Percentiles rank a stretch among this genome's conserved stretches.
These are phyloP conservation scores for Fragosphaeria purpurea DNA, from an alignment of 2,329 filamentous ascomycete genomes.

Conservation along the genomic window DNA sequence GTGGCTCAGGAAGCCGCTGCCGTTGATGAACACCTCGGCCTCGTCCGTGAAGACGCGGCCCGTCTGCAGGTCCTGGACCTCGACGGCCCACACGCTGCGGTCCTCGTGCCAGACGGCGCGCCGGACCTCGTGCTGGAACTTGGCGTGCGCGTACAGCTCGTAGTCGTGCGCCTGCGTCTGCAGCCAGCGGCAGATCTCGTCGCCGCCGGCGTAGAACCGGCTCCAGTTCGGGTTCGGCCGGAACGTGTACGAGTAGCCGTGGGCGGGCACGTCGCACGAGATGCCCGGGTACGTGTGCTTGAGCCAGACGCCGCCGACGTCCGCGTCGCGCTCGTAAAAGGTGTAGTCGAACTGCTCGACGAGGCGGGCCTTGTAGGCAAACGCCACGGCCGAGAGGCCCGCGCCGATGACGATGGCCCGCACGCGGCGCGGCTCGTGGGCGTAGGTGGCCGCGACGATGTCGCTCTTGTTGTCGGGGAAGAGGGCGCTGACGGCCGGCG, in stretches of 20 bases:
- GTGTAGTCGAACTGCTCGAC: conserved; percentile 12
- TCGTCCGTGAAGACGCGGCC: neutral
- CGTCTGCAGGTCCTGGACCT: neutral
- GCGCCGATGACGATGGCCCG: conserved; percentile 14
- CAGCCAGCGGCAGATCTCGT: conserved; percentile 4
- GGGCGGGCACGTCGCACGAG: conserved; percentile 44
- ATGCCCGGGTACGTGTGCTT: conserved; percentile 49
- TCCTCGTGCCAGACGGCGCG: conserved; percentile 2
- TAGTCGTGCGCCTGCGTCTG: conserved; percentile 4
- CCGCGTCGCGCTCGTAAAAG: conserved; percentile 29
- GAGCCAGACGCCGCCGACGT: conserved; percentile 47
- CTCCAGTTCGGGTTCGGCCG: conserved; percentile 46
- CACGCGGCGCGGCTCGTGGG: conserved; percentile 9
- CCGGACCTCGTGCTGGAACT: conserved; percentile 2
- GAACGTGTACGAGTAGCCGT: conserved; percentile 54
- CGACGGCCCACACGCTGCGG: neutral
- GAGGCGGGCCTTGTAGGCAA: conserved; percentile 8
- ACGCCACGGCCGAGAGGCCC: conserved; percentile 12
- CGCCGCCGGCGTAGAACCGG: conserved; percentile 1
- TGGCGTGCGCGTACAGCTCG: conserved; percentile 1
- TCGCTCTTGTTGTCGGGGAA: conserved; percentile 5
- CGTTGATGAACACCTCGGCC: conserved; percentile 3
- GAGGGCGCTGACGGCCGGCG: conserved; percentile 2
- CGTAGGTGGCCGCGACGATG: conserved; percentile 5
- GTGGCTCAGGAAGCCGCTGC: conserved; percentile 27